These are phyloP conservation scores for Solanum infundibuliforme DNA, from an alignment of 257 asterid species.

Conservation along the genomic window DNA sequence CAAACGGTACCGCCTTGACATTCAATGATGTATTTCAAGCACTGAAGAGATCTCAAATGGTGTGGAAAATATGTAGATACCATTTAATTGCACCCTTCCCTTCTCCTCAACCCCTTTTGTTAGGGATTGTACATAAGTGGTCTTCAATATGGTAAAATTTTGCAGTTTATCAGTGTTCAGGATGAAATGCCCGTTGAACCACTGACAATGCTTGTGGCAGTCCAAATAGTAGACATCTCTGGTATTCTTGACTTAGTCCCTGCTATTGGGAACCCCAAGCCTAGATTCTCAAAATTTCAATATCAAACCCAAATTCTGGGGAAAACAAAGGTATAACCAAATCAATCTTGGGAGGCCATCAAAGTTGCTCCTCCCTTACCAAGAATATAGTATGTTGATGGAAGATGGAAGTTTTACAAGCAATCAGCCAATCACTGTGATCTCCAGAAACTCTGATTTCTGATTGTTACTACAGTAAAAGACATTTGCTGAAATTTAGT, in stretches of 20 bases:
- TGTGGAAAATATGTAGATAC: background rate
- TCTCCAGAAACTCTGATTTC: background rate
- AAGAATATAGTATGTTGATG: background rate
- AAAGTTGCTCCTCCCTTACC: background rate
- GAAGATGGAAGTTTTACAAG: background rate
- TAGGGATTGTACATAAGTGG: background rate
- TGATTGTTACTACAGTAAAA: background rate
- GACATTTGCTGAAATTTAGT: background rate
- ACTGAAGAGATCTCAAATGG: background rate
- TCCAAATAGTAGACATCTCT: background rate
- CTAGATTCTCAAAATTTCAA: background rate
- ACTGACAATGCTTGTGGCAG: background rate
- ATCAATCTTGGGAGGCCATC: background rate
- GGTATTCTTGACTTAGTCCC: background rate
- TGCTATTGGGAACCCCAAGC: background rate
- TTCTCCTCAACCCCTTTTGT: background rate
- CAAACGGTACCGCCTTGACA: background rate
- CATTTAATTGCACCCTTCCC: background rate
- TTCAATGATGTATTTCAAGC: background rate
- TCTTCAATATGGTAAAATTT: background rate
- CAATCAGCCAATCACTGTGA: background rate
- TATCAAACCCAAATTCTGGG: background rate
- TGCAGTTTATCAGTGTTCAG: background rate
- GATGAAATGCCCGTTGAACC: background rate
- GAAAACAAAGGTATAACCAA: background rate